These are phyloP conservation scores for Pouteria campechiana DNA, from an alignment of 179 eudicot species.

Conservation along the genomic window DNA sequence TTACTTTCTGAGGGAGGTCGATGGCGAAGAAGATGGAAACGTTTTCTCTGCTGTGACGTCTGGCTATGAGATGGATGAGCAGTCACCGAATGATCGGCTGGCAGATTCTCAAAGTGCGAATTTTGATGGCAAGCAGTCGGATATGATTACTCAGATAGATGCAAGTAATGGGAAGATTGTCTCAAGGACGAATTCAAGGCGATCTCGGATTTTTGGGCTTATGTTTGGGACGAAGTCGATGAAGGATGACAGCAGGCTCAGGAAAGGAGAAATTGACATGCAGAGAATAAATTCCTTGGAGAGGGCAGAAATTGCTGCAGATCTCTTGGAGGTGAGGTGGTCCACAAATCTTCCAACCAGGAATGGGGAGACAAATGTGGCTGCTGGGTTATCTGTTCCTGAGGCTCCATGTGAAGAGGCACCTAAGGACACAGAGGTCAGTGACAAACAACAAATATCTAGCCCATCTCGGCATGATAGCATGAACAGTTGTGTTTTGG, in stretches of 20 bases:
- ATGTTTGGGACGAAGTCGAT: slow-evolving; percentile 49
- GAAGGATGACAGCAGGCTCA: slow-evolving; percentile 22
- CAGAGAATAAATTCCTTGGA: slow-evolving; percentile 37
- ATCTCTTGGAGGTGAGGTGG: slow-evolving; percentile 87
- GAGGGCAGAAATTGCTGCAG: slow-evolving; percentile 91
- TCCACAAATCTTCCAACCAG: slow-evolving; percentile 57
- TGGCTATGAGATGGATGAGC: slow-evolving; percentile 48
- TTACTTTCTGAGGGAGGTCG: slow-evolving; percentile 56
- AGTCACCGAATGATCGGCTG: slow-evolving; percentile 17
- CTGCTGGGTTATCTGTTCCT: slow-evolving; percentile 9
- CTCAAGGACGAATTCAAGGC: slow-evolving; percentile 26
- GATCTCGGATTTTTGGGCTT: slow-evolving; percentile 49
- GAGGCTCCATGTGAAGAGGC: slow-evolving; percentile 9
- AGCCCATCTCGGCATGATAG: background rate
- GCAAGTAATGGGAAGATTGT: slow-evolving; percentile 24
- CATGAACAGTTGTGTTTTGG: slow-evolving; percentile 7
- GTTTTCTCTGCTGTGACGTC: slow-evolving; percentile 30
- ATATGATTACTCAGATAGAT: slow-evolving; percentile 25
- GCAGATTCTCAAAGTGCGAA: slow-evolving; percentile 42
- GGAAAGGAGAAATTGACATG: slow-evolving; percentile 17
- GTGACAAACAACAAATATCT: background rate
- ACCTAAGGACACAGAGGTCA: background rate
- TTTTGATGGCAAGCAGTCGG: slow-evolving; percentile 26
- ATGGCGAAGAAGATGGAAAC: slow-evolving; percentile 34
- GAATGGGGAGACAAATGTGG: slow-evolving; percentile 11